These are phyloP conservation scores for Phytophthora megakarya DNA, from an alignment of 352 stramenopile genomes.

Conservation along the genomic window DNA sequence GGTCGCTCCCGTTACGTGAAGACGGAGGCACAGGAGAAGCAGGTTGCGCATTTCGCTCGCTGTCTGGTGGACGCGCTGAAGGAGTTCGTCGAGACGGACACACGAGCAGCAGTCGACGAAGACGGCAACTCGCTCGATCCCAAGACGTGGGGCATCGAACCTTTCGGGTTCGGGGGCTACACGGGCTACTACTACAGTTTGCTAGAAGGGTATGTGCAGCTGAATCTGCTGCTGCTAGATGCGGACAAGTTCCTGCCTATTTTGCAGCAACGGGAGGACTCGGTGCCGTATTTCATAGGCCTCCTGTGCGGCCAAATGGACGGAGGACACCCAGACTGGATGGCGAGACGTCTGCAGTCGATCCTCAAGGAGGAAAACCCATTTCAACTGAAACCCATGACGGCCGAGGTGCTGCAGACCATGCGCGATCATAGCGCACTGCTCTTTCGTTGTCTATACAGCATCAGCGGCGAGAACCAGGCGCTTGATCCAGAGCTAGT, in stretches of 20 bases:
- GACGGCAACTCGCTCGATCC: slow-evolving; percentile 30
- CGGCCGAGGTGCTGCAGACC: slow-evolving; percentile 21
- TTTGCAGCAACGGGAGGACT: slow-evolving; percentile 17
- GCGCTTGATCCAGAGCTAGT: slow-evolving; percentile 13
- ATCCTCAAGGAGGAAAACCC: neutral
- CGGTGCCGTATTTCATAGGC: slow-evolving; percentile 9
- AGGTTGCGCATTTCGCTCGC: slow-evolving; percentile 32
- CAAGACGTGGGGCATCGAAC: slow-evolving; percentile 27
- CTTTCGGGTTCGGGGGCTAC: slow-evolving; percentile 1
- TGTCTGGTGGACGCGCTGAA: slow-evolving; percentile 30
- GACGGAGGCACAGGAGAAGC: slow-evolving; percentile 26
- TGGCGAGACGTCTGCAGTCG: slow-evolving; percentile 14
- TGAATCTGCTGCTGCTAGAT: slow-evolving; percentile 43
- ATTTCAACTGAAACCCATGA: slow-evolving; percentile 25
- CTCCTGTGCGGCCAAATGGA: slow-evolving; percentile 27
- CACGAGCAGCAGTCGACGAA: slow-evolving; percentile 24
- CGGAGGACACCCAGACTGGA: slow-evolving; percentile 25
- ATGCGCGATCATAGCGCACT: slow-evolving; percentile 35
- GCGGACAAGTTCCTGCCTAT: slow-evolving; percentile 25
- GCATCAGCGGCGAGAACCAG: slow-evolving; percentile 30
- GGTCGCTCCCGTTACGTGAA: slow-evolving; percentile 8
- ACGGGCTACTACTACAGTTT: slow-evolving; percentile 36
- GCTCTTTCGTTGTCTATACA: slow-evolving; percentile 38
- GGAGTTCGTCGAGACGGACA: slow-evolving; percentile 34
- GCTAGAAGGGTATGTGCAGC: slow-evolving; percentile 34